phyloP scores from a whole-genome alignment of 306 rosid species.

The Morella rubra region DNA sequence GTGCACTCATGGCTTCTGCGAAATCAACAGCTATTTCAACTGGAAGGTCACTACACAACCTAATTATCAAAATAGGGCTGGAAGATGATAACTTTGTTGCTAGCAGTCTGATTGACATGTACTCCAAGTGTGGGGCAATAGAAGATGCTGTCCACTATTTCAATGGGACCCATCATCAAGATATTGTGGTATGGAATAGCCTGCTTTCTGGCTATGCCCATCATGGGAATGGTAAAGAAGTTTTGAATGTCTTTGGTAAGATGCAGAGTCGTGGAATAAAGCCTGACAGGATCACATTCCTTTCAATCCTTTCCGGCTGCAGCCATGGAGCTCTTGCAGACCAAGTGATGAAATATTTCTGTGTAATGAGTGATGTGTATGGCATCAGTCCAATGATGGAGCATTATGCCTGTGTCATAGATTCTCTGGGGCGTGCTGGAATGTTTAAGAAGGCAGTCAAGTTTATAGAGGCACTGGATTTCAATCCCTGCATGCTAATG shows the following conservation, averaged over 20 bases:
- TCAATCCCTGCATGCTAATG: not conserved
- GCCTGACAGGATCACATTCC: constrained; percentile 2
- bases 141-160: constrained; percentile 13
- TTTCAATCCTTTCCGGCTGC: constrained; percentile 8
- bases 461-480: not conserved
- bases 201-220: constrained; percentile 14
- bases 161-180: not conserved
- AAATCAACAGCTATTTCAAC: not conserved
- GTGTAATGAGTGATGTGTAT: not conserved
- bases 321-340: not conserved
- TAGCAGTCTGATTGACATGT: constrained; percentile 8
- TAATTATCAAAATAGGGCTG: not conserved
- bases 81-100: constrained; percentile 4
- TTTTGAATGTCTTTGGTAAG: not conserved
- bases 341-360: not conserved
- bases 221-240: not conserved
- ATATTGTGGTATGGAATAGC: constrained; percentile 13
- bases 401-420: constrained; percentile 5
- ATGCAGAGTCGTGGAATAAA: not conserved
- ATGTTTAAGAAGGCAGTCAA: constrained; percentile 3
- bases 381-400: constrained; percentile 5
- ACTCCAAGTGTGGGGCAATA: constrained; percentile 13
- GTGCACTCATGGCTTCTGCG: not conserved
- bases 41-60: constrained; percentile 11
- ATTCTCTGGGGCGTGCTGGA: constrained; percentile 12